These are phyloP conservation scores for Apophysomyces ossiformis DNA, from an alignment of 371 early-diverging fungal species.

Conservation along the genomic window DNA sequence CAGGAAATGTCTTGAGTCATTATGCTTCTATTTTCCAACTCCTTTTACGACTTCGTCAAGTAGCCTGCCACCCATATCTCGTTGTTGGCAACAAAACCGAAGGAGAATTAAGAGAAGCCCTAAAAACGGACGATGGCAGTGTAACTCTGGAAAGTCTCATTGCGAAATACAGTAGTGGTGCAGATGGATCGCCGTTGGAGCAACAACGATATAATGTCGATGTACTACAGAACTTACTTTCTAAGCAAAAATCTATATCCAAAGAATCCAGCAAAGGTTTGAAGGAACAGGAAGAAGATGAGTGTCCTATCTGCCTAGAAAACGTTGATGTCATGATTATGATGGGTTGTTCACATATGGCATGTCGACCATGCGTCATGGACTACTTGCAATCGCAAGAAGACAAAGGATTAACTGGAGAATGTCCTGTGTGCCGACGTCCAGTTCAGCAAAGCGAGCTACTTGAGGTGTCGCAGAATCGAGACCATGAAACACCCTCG, in stretches of 20 bases:
- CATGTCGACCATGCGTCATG: constrained; percentile 64
- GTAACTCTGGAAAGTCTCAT: constrained; percentile 53
- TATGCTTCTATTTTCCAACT: constrained; percentile 61
- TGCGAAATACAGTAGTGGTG: constrained; percentile 37
- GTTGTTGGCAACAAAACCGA: constrained; percentile 37
- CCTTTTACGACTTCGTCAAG: constrained; percentile 63
- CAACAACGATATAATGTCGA: constrained; percentile 17
- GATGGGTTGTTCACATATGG: constrained; percentile 71
- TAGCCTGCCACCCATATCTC: constrained; percentile 68
- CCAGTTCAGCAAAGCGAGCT: constrained; percentile 56
- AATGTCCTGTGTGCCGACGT: constrained; percentile 69
- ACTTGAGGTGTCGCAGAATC: constrained; percentile 45
- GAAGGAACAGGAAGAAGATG: constrained; percentile 17
- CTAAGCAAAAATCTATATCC: constrained; percentile 1
- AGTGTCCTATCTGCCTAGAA: constrained; percentile 47
- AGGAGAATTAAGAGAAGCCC: constrained; percentile 10
- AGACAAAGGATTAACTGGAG: constrained; percentile 53
- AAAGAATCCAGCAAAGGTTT: neutral
- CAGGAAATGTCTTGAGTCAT: constrained; percentile 46
- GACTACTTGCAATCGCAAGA: constrained; percentile 64
- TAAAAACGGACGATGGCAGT: constrained; percentile 29
- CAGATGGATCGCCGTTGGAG: neutral
- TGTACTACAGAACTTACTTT: constrained; percentile 18
- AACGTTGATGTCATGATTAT: constrained; percentile 54
- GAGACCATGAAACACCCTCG: neutral